Base-by-base conservation (phyloP, 2,329 filamentous ascomycete genomes). In the Microcyclospora pomicola region DNA sequence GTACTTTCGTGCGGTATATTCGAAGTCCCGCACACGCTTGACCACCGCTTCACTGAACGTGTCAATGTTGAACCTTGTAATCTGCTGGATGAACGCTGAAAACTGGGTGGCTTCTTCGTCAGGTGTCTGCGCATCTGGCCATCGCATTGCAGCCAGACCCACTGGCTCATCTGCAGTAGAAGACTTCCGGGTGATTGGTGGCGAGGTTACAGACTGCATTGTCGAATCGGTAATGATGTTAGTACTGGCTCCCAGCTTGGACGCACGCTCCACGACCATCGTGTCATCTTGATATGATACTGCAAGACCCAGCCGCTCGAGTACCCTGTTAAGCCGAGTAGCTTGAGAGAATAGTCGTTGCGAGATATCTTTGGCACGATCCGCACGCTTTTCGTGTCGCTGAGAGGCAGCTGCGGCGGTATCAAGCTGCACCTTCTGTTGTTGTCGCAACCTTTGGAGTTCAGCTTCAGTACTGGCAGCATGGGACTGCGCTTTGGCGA, bases 1-100 rank as follows among this genome's bases (percentile, higher is more conserved):
- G 68, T 87, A 87, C 62, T 94, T 96, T 40, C 87, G 82, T 13
- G 87, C 87, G 42, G 91, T 80, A 49, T 91, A 80, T 59, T 98
- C 91, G 43, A 92, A 81, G 53, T 98, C 91, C 51, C 88, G 92
- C 52, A 95, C 76, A 11, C 91, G 80, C 52, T 88, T 91, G 45
- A 84, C 80, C 16, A 98, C 71, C 0, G 83, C 79, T 41, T 96
- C 88, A 34, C 77, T 75, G 52, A 94, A 93, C 2, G 74, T 69
- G 43, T 95, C 84, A 34, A 88, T 69, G 53, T 93, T 83, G 53
- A 98, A 91, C 19, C 73, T 72, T 13, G 82, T 76, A 13, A 94
- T 65, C 3, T 76, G 76, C 28, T 74, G 68, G 46, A 94, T 67
- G 53, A 85, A 94, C 1, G 76, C 71, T 12, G 75, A 67, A 54